These are phyloP conservation scores for Rhizophagus clarus DNA, from an alignment of 192 early-diverging fungal species.

Conservation along the genomic window DNA sequence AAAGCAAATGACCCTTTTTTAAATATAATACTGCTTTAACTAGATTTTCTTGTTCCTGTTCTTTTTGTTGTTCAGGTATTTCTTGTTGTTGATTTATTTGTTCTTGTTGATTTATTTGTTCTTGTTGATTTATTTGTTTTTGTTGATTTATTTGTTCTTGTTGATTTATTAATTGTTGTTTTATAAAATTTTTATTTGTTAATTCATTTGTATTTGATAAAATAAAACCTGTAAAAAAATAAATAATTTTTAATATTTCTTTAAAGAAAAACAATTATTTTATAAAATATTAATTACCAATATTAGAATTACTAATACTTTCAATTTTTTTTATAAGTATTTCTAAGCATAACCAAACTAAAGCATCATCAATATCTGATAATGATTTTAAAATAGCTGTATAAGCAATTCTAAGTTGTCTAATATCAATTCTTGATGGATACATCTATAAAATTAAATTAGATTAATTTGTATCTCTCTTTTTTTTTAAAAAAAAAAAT, in stretches of 20 bases:
- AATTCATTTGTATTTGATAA: background rate
- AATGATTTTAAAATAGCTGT: slow-evolving; percentile 52
- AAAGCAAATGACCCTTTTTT: slow-evolving; percentile 34
- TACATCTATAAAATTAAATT: slow-evolving; percentile 40
- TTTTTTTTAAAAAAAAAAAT: slow-evolving; percentile 24
- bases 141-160: background rate
- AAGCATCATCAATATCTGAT: slow-evolving; percentile 51
- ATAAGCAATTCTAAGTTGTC: slow-evolving; percentile 53
- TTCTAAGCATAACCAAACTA: slow-evolving; percentile 55
- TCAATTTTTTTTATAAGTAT: slow-evolving; percentile 46
- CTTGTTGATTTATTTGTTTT: background rate
- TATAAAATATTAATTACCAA: background rate
- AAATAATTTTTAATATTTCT: background rate
- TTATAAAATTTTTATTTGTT: background rate
- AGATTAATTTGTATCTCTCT: background rate
- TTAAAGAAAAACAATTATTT: too few species aligned
- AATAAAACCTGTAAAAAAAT: background rate
- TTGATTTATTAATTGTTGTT: background rate
- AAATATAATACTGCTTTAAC: background rate
- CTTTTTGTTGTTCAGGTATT: background rate
- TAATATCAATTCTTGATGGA: slow-evolving; percentile 47
- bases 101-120: background rate
- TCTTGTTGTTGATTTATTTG: too few species aligned
- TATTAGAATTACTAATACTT: slow-evolving; percentile 1
- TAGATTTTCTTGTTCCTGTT: slow-evolving; percentile 31